phyloP scores from a whole-genome alignment of 441 rosid genomes.

The Gossypium armourianum region DNA sequence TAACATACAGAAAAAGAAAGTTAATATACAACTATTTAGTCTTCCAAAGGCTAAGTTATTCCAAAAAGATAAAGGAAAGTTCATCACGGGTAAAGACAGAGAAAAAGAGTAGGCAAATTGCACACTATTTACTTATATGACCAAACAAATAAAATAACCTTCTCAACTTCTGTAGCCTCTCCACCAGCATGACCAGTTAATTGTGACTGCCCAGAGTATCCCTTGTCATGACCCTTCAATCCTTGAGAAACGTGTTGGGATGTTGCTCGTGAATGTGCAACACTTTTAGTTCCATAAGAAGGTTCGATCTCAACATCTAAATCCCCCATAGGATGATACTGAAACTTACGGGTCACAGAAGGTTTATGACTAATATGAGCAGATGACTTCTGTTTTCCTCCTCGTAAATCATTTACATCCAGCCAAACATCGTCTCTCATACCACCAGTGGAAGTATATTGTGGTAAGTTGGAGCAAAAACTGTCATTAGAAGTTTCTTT shows the following conservation, averaged over 20 bases:
- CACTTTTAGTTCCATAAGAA: slow-evolving; percentile 29
- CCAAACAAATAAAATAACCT: slow-evolving; percentile 28
- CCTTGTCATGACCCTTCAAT: slow-evolving; percentile 28
- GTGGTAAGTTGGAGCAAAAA: slow-evolving; percentile 27
- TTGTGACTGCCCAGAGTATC: slow-evolving; percentile 33
- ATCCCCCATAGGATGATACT: slow-evolving; percentile 87
- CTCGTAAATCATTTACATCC: slow-evolving; percentile 38
- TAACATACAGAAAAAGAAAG: slow-evolving; percentile 13
- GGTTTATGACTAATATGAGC: slow-evolving; percentile 33
- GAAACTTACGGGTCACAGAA: slow-evolving; percentile 55
- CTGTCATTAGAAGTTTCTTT: slow-evolving; percentile 33
- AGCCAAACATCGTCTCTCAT: slow-evolving; percentile 32
- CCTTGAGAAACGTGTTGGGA: slow-evolving; percentile 34
- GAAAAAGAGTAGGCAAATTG: background rate
- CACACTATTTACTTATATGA: background rate
- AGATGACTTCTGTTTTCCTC: slow-evolving; percentile 41
- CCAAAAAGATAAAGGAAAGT: background rate
- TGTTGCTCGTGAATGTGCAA: slow-evolving; percentile 26
- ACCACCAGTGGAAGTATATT: slow-evolving; percentile 23
- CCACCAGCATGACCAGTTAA: slow-evolving; percentile 31
- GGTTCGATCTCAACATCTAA: slow-evolving; percentile 41
- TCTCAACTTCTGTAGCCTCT: slow-evolving; percentile 32
- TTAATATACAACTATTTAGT: background rate
- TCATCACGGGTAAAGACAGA: background rate
- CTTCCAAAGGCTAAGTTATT: background rate